Evolutionary conservation across 2,329 filamentous ascomycete species (phyloP).

Genomic region (Sporothrix brasiliensis): DNA sequence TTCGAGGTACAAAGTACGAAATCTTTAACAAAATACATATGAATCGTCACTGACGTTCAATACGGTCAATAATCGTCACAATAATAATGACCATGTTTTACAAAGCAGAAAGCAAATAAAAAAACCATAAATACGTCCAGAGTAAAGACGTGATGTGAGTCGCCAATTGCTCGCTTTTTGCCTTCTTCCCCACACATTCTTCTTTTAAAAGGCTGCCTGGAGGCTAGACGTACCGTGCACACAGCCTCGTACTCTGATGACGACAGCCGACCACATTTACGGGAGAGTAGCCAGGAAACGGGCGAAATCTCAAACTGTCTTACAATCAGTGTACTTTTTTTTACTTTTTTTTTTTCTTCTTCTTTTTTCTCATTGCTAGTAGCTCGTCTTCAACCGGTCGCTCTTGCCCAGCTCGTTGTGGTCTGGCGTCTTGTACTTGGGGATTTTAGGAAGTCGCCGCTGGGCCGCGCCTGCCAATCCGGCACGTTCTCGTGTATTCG

Average conservation of each 20-base stretch:
- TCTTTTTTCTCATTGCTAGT: too few species aligned
- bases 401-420: neutral
- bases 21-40: too few species aligned
- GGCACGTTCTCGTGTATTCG: neutral
- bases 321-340: neutral
- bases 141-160: neutral
- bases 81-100: neutral
- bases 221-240: conserved; percentile 6
- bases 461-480: conserved; percentile 7
- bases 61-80: too few species aligned
- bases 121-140: neutral
- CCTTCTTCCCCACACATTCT: neutral
- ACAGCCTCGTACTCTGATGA: conserved; percentile 31
- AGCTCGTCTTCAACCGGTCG: neutral
- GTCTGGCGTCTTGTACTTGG: neutral
- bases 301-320: neutral
- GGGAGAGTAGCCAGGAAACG: neutral
- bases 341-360: neutral
- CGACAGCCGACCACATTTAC: conserved; percentile 23
- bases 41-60: too few species aligned
- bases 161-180: conserved; percentile 5
- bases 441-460: conserved; percentile 9
- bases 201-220: conserved; percentile 27
- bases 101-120: neutral
- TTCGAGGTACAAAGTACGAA: too few species aligned